Evolutionary conservation across 2,329 filamentous ascomycete genomes (phyloP), one percentile per base, ranked within the genome.

Genomic region (Pleoardoris graminearum): DNA sequence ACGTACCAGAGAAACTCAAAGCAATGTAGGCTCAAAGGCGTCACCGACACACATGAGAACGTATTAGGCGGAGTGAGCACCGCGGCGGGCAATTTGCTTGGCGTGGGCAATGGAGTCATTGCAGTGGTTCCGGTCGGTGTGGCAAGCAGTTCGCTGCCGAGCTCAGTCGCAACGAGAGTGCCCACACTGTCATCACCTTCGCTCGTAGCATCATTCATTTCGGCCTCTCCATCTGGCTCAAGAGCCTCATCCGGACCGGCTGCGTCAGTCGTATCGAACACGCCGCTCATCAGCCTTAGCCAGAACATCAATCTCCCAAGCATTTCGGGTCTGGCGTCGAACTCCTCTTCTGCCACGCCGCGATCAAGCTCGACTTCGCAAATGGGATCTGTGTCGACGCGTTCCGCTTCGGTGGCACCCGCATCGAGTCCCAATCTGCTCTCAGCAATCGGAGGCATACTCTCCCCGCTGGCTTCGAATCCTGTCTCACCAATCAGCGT

Each of bases 1-100:
- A 50, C 57, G 12, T 59, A 54, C 30, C 42, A 59, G 8, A 48
- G 29, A 29, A 22, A 32, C 2, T 8, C 30, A 23, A 36, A 48
- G 25, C 19, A 30, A 12, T 59, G 57, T 32, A 39, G 37, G n/a
- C 23, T 59, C 27, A 59, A 55, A 35, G 54, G 54, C 10, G 44
- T 30, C 0, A 39, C 25, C 12, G 47, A 41, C 10, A 7, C 39
- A 2, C 12, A 50, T 16, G 39, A 22, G 11, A 27, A 33, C 10
- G 21, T 38, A 3, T 22, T 46, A 3, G 41, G 41, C 11, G 41
- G 43, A 3, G 21, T 50, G 16, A 39, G 38, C 3, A 32, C 16
- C 14, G 16, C 30, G 8, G 33, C 45, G 22, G 50, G 50, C 11
- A 19, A 3, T 3, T 14, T 44, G 5, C 23, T 53, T 2, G 37